Conservation (phyloP, 345 rosid species). For the Anacardium occidentale region DNA sequence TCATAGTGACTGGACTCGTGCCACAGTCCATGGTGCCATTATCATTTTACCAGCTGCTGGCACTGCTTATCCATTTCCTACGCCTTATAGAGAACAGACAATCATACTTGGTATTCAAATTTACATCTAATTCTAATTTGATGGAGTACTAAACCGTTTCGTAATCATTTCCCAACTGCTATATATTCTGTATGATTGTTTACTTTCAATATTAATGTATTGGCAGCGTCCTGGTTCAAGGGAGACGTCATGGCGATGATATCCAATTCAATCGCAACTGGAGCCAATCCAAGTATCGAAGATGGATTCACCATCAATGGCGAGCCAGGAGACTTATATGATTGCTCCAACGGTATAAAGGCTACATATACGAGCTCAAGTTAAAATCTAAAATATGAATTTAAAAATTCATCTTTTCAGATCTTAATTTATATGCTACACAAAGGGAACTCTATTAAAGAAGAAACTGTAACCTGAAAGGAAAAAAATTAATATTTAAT, state of each 20-base stretch:
- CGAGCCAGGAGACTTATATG: conserved; percentile 27
- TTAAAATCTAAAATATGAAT: not conserved
- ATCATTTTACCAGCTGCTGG: conserved; percentile 13
- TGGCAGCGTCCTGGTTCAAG: conserved; percentile 30
- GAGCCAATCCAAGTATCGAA: conserved; percentile 24
- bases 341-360: conserved; percentile 18
- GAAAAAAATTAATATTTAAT: no score
- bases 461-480: no score
- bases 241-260: conserved; percentile 14
- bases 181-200: not conserved
- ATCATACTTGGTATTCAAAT: conserved; percentile 13
- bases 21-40: conserved; percentile 3
- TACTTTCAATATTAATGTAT: not conserved
- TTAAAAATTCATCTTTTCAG: no score
- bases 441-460: no score
- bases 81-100: conserved; percentile 11
- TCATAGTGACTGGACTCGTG: not conserved
- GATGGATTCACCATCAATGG: conserved; percentile 37
- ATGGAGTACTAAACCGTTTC: not conserved
- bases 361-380: not conserved
- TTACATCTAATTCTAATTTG: not conserved
- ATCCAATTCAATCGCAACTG: not conserved
- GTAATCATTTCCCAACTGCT: not conserved
- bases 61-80: conserved; percentile 11
- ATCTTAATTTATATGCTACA: no score